Evolutionary conservation across 805 yeast species (phyloP), one percentile per base, ranked within the genome.

Genomic region (Yueomyces sinensis): DNA sequence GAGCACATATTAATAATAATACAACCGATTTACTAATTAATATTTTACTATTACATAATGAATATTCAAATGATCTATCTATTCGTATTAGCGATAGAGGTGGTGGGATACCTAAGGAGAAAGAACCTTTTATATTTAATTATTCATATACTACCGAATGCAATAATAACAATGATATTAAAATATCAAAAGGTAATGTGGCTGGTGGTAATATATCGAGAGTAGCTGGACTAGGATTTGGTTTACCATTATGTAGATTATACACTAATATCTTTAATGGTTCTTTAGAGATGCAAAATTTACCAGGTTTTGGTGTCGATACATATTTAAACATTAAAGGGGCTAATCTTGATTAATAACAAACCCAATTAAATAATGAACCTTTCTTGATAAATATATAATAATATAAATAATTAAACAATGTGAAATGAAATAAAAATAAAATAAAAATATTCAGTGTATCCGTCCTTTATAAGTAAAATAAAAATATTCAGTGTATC

Each of bases 151-250:
- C 94, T 2, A 83, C 95, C 0, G 24, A 22, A 22, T 41, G 41
- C 2, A 41, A 40, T 18, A 37, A 38, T 76, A 74, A 32, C 54
- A 20, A 23, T 14, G 30, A 33, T 4, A 32, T 33, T n/a, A 4
- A 56, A 4, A 63, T 66, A 16, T 80, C 71, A 13, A 64, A 72
- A 28, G 70, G 68, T 46, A 69, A 70, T 46, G 59, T 58, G 0
- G 59, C 46, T 65, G 63, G 43, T 44, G 65, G 54, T 38, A 78
- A 78, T 2, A 79, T 82, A 1, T 64, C 66, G 31, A 37, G 19
- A 4, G 70, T 89, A 25, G 95, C 96, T 0, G 98, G 98, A 0
- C 81, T 91, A 82, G 97, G 97, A 1, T 89, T 84, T 52, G 98
- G 98, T 0, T 58, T 89, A 36, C 97, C 97, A 5, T 61, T 89